Conservation (phyloP, 2,329 filamentous ascomycete species). For the Calonectria fujianensis region DNA sequence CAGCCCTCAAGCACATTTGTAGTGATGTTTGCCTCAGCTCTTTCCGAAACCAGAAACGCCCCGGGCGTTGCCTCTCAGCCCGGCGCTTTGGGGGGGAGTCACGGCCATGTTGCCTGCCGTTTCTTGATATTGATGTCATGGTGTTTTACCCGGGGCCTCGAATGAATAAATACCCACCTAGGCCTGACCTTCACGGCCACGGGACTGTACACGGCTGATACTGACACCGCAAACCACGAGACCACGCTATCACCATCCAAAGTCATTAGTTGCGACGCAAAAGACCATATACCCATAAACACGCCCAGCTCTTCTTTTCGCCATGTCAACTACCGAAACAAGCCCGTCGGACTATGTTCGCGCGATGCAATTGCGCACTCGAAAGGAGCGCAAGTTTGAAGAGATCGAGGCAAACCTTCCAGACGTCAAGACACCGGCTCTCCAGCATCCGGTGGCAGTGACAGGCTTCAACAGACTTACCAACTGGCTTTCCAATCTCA, state of each 20-base stretch:
- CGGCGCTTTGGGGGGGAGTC: neutral
- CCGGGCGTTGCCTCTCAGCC: neutral
- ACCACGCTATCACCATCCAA: constrained; percentile 26
- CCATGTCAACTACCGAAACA: constrained; percentile 53
- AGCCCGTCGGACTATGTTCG: constrained; percentile 56
- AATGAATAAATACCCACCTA: constrained; percentile 15
- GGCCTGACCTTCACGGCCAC: constrained; percentile 24
- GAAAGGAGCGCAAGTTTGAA: constrained; percentile 69
- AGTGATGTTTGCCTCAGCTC: constrained; percentile 7
- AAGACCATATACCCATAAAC: constrained; percentile 24
- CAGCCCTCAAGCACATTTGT: constrained; percentile 4
- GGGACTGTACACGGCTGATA: constrained; percentile 37
- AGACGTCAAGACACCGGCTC: constrained; percentile 56
- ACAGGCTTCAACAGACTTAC: constrained; percentile 58
- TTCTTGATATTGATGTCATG: constrained; percentile 14
- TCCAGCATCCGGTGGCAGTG: constrained; percentile 56
- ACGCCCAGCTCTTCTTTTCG: constrained; percentile 38
- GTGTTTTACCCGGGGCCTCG: neutral
- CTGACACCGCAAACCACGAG: constrained; percentile 27
- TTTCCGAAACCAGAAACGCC: neutral
- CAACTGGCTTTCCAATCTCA: constrained; percentile 68
- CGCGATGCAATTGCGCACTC: constrained; percentile 71
- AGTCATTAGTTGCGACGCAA: constrained; percentile 9
- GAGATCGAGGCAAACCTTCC: constrained; percentile 70
- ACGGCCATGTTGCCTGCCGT: constrained; percentile 14